phyloP scores from a whole-genome alignment of 2,329 filamentous ascomycete species.

The Neodidymelliopsis sp. region DNA sequence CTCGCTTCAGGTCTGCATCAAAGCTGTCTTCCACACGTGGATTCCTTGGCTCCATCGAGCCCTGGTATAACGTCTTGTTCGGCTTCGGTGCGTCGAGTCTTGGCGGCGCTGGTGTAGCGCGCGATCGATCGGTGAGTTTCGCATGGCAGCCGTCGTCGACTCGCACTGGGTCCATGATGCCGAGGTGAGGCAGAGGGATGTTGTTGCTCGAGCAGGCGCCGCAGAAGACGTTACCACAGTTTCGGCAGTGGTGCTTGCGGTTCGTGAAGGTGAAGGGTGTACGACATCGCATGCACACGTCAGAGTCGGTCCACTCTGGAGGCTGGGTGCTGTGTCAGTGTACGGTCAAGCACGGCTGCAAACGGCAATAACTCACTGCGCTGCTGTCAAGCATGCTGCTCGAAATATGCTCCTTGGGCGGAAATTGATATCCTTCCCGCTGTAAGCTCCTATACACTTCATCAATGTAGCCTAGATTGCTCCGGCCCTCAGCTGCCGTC shows the following conservation, averaged over 20 bases:
- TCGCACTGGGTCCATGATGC: slow-evolving; percentile 87
- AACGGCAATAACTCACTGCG: slow-evolving; percentile 71
- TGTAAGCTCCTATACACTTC: slow-evolving; percentile 87
- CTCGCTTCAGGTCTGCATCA: slow-evolving; percentile 92
- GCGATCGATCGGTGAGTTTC: slow-evolving; percentile 80
- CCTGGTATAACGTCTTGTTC: slow-evolving; percentile 69
- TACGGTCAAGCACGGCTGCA: too few relatives aligned
- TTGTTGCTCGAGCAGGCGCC: slow-evolving; percentile 92
- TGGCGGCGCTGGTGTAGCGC: slow-evolving; percentile 52
- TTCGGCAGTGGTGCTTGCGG: slow-evolving; percentile 96
- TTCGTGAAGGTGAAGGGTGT: slow-evolving; percentile 98
- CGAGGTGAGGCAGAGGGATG: slow-evolving; percentile 87
- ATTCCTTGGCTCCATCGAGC: slow-evolving; percentile 87
- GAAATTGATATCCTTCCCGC: slow-evolving; percentile 86
- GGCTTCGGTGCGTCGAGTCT: slow-evolving; percentile 58
- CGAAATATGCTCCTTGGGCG: slow-evolving; percentile 83
- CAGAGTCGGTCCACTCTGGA: slow-evolving; percentile 96
- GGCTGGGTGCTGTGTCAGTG: slow-evolving; percentile 64
- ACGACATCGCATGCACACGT: slow-evolving; percentile 97
- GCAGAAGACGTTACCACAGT: slow-evolving; percentile 97
- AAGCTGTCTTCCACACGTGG: slow-evolving; percentile 89
- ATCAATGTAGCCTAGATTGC: slow-evolving; percentile 83
- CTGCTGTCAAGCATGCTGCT: slow-evolving; percentile 98
- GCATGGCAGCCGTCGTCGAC: slow-evolving; percentile 96
- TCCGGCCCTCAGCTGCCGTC: slow-evolving; percentile 82